Evolutionary conservation across 1,284 basidiomycete species (phyloP), one percentile per base, ranked within the genome.

Genomic region (Heimioporus punctisporus): DNA sequence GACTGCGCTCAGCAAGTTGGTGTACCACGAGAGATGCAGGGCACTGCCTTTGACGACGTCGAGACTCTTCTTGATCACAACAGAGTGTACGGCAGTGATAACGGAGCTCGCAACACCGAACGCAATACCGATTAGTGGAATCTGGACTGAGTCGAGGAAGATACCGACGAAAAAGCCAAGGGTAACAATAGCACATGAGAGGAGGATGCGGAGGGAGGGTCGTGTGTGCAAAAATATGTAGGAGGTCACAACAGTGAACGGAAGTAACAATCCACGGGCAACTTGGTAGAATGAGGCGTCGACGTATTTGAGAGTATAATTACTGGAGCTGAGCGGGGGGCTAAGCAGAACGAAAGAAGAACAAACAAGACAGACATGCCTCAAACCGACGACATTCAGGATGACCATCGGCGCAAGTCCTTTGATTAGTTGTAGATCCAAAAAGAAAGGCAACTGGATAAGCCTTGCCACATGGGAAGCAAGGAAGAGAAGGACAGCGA

Each of bases 261-360:
- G 93, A 31, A 95, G 82, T 28, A 95, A 82, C 58, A 95, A 79
- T 19, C 92, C 92, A n/a, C 92, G 86, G 2, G 92, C 92, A 56
- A 95, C 86, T 74, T 93, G 92, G 69, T 95, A 95, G 73, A 95
- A 95, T 1, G 93, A 95, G 7, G 93, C 91, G 57, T 95, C 93
- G 63, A 95, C 93, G 64, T 89, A 92, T 84, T 94, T 91, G 47
- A 95, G 81, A 52, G 92, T 95, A 67, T 90, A 94, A 69, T 95
- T 96, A 74, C 91, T 93, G 71, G 92, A 91, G 63, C 90, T 93
- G 66, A 44, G 39, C 19, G 40, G 17, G 46, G 37, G 11, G n/a
- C n/a, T 51, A 43, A 54, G 39, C 23, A 34, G 47, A 31, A 37
- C n/a, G n/a, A n/a, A n/a, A 26, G 11, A 28, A 27, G 23, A 28